Evolutionary conservation across 768 basidiomycete genomes (phyloP).

Genomic region (Flagelloscypha sp.): DNA sequence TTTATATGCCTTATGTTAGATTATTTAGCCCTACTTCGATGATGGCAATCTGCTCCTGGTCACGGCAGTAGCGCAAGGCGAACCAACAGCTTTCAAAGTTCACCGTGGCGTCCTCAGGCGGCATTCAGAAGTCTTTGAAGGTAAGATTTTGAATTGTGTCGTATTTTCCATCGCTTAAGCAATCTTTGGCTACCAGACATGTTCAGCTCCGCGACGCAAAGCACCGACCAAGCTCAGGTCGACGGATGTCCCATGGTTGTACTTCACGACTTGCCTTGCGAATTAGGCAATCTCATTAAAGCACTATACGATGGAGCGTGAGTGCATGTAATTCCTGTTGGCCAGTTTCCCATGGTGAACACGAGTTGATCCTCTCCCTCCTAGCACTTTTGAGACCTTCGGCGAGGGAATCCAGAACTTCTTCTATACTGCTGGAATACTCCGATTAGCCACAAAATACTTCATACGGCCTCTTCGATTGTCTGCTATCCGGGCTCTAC

Average conservation of each 20-base stretch:
- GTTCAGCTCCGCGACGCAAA: slow-evolving; percentile 41
- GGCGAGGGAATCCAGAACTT: slow-evolving; percentile 47
- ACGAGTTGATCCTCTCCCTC: background rate
- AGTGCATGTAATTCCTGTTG: slow-evolving; percentile 16
- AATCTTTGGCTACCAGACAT: slow-evolving; percentile 38
- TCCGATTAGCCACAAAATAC: slow-evolving; percentile 55
- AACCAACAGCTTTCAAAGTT: slow-evolving; percentile 40
- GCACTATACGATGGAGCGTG: slow-evolving; percentile 52
- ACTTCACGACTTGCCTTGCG: slow-evolving; percentile 44
- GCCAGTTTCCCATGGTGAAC: background rate
- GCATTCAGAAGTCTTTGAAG: slow-evolving; percentile 69
- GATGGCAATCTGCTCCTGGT: slow-evolving; percentile 52
- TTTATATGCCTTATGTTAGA: slow-evolving; percentile 4
- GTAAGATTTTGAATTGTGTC: slow-evolving; percentile 13
- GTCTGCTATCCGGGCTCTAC: slow-evolving; percentile 41
- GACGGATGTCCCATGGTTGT: slow-evolving; percentile 43
- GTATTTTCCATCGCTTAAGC: slow-evolving; percentile 1
- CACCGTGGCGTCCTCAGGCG: slow-evolving; percentile 51
- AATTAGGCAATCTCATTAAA: slow-evolving; percentile 41
- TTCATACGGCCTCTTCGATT: slow-evolving; percentile 44
- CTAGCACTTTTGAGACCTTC: slow-evolving; percentile 29
- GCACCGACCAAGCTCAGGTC: slow-evolving; percentile 22
- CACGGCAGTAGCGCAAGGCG: slow-evolving; percentile 26
- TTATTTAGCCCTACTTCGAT: slow-evolving; percentile 45
- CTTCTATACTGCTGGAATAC: slow-evolving; percentile 45